These are phyloP conservation scores for Pelagophyceae sp. DNA, from an alignment of 352 stramenopile species.

Conservation along the genomic window DNA sequence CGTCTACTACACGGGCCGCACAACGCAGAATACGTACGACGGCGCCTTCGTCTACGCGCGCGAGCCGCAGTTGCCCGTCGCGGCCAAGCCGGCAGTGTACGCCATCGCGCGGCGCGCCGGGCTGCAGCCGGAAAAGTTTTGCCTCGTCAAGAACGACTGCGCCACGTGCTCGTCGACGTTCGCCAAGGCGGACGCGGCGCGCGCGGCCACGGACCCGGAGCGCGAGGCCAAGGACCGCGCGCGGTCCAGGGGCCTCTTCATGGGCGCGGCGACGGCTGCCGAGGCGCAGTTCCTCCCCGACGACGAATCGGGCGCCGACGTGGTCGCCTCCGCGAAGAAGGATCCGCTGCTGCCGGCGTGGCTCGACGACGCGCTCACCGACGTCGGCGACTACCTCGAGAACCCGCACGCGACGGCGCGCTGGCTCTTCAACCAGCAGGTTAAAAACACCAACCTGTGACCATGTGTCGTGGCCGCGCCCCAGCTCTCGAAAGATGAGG, in stretches of 20 bases:
- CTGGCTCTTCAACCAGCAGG: constrained; percentile 16
- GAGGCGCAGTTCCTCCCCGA: not conserved
- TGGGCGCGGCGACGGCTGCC: constrained; percentile 2
- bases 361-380: not conserved
- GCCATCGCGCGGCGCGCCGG: constrained; percentile 53
- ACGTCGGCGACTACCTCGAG: constrained; percentile 10
- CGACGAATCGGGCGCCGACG: not conserved
- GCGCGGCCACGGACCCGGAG: not conserved
- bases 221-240: not conserved
- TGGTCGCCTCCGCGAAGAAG: not conserved
- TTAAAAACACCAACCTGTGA: not conserved
- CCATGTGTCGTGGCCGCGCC: too few species aligned
- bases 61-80: constrained; percentile 42
- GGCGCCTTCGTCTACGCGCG: constrained; percentile 70
- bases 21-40: constrained; percentile 68
- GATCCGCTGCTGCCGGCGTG: not conserved
- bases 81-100: constrained; percentile 57
- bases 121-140: constrained; percentile 61
- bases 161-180: not conserved
- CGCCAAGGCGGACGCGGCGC: not conserved
- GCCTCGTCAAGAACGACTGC: constrained; percentile 58
- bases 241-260: not conserved
- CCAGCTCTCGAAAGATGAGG: too few species aligned
- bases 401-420: not conserved
- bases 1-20: constrained; percentile 72